These are phyloP conservation scores for Hyaloscypha hepaticicola DNA, from an alignment of 495 filamentous ascomycete genomes.

Conservation along the genomic window DNA sequence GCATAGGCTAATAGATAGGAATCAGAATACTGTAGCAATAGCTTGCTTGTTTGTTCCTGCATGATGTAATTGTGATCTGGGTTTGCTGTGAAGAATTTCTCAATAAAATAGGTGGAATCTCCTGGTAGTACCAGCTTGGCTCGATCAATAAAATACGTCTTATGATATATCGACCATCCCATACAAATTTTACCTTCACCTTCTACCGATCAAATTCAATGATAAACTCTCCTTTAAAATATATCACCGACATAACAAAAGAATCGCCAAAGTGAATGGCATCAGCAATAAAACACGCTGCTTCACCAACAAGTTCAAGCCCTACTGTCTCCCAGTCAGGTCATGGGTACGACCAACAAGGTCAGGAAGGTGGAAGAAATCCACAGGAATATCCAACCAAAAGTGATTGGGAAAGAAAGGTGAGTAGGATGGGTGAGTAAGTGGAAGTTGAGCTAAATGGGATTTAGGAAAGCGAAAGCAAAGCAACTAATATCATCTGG, in stretches of 20 bases:
- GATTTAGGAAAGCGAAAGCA: no score
- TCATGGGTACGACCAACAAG: no score
- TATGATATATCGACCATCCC: not conserved
- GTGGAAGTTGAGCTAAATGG: no score
- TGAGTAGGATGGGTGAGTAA: no score
- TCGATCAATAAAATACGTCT: not conserved
- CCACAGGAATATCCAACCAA: no score
- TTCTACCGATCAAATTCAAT: not conserved
- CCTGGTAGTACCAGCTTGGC: not conserved
- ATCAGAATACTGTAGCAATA: constrained; percentile 16
- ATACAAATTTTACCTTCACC: not conserved
- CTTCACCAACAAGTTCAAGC: not conserved
- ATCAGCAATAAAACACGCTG: not conserved
- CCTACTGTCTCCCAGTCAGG: no score
- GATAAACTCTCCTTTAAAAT: not conserved
- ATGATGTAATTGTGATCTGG: not conserved
- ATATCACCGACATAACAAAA: not conserved
- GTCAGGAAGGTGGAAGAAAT: no score
- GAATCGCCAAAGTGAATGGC: not conserved
- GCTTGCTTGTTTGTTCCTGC: not conserved
- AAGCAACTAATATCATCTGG: no score
- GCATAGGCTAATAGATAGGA: constrained; percentile 10
- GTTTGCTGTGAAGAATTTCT: no score
- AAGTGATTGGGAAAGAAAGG: no score
- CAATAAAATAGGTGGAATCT: no score